Evolutionary conservation across 371 early-diverging fungal genomes (phyloP).

Genomic region (Mortierella polycephala): DNA sequence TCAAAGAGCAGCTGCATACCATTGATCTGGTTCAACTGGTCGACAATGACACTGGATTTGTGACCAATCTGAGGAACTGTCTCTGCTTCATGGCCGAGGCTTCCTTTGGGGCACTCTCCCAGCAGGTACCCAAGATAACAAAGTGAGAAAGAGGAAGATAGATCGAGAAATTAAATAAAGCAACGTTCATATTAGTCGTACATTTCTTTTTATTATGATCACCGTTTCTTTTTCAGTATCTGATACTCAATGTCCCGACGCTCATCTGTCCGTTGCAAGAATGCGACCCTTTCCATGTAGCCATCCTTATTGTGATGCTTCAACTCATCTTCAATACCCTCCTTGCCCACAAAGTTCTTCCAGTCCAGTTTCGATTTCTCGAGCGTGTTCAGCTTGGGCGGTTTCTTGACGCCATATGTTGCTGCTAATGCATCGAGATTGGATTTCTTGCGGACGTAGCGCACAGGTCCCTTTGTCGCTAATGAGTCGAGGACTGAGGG

Average conservation of each 20-base stretch:
- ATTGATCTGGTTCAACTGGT: slow-evolving; percentile 77
- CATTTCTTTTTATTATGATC: neutral
- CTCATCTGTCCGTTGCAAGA: slow-evolving; percentile 49
- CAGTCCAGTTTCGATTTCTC: slow-evolving; percentile 80
- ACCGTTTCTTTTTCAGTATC: slow-evolving; percentile 24
- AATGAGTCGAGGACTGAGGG: slow-evolving; percentile 31
- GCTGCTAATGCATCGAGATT: slow-evolving; percentile 64
- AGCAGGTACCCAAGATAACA: slow-evolving; percentile 37
- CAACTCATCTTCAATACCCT: slow-evolving; percentile 73
- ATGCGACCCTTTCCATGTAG: slow-evolving; percentile 55
- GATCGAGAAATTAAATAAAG: neutral
- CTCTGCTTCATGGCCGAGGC: slow-evolving; percentile 57
- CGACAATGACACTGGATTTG: slow-evolving; percentile 75
- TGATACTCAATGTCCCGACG: slow-evolving; percentile 33
- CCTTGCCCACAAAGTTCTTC: slow-evolving; percentile 72
- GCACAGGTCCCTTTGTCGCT: slow-evolving; percentile 24
- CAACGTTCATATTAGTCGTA: neutral
- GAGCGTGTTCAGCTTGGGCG: slow-evolving; percentile 75
- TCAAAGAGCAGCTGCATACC: slow-evolving; percentile 76
- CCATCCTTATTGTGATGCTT: slow-evolving; percentile 79
- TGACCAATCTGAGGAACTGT: slow-evolving; percentile 70
- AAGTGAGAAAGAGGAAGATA: slow-evolving; percentile 4
- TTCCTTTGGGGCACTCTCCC: slow-evolving; percentile 50
- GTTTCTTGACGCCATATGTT: slow-evolving; percentile 71
- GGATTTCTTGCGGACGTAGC: slow-evolving; percentile 62